Conservation (phyloP, 2,329 filamentous ascomycete genomes). For the Mycogone perniciosa region DNA sequence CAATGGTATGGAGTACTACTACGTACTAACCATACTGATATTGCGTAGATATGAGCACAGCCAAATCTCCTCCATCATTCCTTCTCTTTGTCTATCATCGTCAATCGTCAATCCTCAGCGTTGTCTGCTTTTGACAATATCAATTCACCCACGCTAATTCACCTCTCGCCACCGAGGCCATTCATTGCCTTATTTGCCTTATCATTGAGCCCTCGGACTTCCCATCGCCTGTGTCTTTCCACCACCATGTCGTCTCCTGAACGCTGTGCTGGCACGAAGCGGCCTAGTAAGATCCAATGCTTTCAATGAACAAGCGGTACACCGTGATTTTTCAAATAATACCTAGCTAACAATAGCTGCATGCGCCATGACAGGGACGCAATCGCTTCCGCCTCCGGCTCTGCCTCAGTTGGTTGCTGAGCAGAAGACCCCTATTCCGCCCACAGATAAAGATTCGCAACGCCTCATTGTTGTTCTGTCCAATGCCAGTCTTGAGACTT, state of each 20-base stretch:
- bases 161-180: no score
- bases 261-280: conserved; percentile 35
- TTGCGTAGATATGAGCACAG: no score
- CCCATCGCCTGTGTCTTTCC: no score
- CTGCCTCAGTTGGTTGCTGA: conserved; percentile 91
- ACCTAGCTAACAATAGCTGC: conserved; percentile 15
- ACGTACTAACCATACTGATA: no score
- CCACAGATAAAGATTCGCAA: conserved; percentile 83
- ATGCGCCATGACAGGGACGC: conserved; percentile 57
- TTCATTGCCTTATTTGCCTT: no score
- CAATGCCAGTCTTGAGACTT: conserved; percentile 95
- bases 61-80: no score
- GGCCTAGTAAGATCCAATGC: conserved; percentile 32
- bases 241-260: conserved; percentile 34
- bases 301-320: background rate
- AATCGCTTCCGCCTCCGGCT: conserved; percentile 86
- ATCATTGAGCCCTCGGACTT: no score
- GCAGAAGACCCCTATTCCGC: conserved; percentile 77
- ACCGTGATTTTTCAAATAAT: background rate
- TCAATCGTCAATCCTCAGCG: no score
- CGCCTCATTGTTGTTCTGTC: conserved; percentile 92
- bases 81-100: no score
- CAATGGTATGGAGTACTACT: no score
- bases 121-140: no score
- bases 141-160: no score